Conservation (phyloP, 2,329 filamentous ascomycete genomes). For the Ceratocystis albifundus region DNA sequence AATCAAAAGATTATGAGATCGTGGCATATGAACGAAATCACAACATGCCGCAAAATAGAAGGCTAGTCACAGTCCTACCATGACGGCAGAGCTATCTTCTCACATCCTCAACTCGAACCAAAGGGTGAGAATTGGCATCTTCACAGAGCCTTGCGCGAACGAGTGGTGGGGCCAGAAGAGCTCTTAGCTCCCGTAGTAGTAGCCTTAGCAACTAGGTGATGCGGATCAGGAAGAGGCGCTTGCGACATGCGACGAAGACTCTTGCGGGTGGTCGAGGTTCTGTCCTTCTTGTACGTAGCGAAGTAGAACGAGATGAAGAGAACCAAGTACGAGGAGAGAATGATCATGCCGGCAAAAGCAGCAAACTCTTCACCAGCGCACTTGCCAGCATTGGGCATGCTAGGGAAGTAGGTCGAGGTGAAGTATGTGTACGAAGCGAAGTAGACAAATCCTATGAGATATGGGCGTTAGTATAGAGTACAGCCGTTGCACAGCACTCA, state of each 20-base stretch:
- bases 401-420: slow-evolving; percentile 76
- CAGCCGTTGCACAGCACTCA: not conserved
- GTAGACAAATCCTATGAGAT: slow-evolving; percentile 72
- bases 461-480: not conserved
- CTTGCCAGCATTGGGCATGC: slow-evolving; percentile 69
- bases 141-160: slow-evolving; percentile 53
- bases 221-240: slow-evolving; percentile 67
- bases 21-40: slow-evolving; percentile 5
- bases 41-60: not conserved
- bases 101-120: not conserved
- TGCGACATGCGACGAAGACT: slow-evolving; percentile 54
- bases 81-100: not conserved
- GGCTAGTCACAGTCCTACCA: not conserved
- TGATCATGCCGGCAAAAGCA: slow-evolving; percentile 80
- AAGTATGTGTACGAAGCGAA: slow-evolving; percentile 99
- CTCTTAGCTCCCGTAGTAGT: slow-evolving; percentile 39
- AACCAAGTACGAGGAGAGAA: slow-evolving; percentile 87
- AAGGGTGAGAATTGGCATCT: not conserved
- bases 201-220: slow-evolving; percentile 37
- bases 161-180: slow-evolving; percentile 46
- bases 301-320: slow-evolving; percentile 99
- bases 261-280: slow-evolving; percentile 71
- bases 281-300: slow-evolving; percentile 86
- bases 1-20: slow-evolving; percentile 4
- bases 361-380: slow-evolving; percentile 97